These are phyloP conservation scores for Cornus kousa DNA, from an alignment of 148 eudicot genomes.

Conservation along the genomic window DNA sequence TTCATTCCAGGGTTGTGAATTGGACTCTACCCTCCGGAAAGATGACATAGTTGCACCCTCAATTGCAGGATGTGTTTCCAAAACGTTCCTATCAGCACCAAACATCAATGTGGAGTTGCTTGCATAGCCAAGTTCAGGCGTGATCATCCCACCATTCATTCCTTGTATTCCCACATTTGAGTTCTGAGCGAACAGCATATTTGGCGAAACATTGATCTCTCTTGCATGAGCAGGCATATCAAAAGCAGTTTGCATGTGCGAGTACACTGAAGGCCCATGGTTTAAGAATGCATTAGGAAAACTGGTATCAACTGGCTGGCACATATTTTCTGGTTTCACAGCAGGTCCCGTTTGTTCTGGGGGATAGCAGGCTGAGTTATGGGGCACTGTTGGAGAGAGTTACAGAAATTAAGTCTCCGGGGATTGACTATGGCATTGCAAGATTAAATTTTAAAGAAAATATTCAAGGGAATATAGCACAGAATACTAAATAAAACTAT, in stretches of 20 bases:
- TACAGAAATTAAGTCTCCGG: not conserved
- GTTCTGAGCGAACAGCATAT: slow-evolving; percentile 52
- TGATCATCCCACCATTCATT: slow-evolving; percentile 53
- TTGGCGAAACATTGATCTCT: slow-evolving; percentile 40
- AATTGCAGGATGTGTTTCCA: slow-evolving; percentile 38
- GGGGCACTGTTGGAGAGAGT: slow-evolving; percentile 40
- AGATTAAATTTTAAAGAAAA: too few relatives aligned
- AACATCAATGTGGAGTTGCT: slow-evolving; percentile 40
- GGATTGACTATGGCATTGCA: not conserved
- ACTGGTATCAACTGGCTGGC: slow-evolving; percentile 20
- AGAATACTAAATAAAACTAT: too few relatives aligned
- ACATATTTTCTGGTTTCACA: slow-evolving; percentile 41
- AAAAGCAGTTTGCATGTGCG: slow-evolving; percentile 28
- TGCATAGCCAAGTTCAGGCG: slow-evolving; percentile 50
- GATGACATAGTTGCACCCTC: slow-evolving; percentile 53
- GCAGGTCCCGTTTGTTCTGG: slow-evolving; percentile 36
- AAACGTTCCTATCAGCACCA: slow-evolving; percentile 41
- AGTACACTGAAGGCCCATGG: slow-evolving; percentile 42
- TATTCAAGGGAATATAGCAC: too few relatives aligned
- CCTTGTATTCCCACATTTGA: slow-evolving; percentile 55
- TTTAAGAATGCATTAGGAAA: slow-evolving; percentile 37
- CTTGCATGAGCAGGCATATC: slow-evolving; percentile 40
- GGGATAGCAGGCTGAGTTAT: slow-evolving; percentile 40
- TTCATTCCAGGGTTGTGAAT: slow-evolving; percentile 49
- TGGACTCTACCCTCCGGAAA: slow-evolving; percentile 51